Evolutionary conservation across 371 early-diverging fungal species (phyloP).

Genomic region (Rhizomucor miehei): DNA sequence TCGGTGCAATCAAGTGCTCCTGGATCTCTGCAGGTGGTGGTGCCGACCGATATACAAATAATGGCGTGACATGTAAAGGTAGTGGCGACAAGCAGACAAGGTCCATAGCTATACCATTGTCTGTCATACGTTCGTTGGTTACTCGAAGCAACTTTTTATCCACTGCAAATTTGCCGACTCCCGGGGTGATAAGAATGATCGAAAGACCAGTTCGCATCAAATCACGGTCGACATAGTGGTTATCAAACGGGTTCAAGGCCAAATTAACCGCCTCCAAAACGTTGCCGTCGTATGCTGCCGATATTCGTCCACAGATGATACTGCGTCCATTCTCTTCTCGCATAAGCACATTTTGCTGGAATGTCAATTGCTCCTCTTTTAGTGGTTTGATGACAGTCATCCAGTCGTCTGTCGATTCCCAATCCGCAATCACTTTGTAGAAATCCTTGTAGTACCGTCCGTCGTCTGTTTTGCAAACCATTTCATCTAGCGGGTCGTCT

Average conservation of each 20-base stretch:
- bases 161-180: slow-evolving; percentile 85
- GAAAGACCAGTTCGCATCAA: slow-evolving; percentile 88
- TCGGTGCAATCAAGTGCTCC: slow-evolving; percentile 6
- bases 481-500: slow-evolving; percentile 45
- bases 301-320: slow-evolving; percentile 63
- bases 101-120: slow-evolving; percentile 91
- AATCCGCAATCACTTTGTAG: slow-evolving; percentile 92
- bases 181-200: slow-evolving; percentile 89
- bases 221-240: slow-evolving; percentile 92
- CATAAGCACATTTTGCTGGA: slow-evolving; percentile 75
- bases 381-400: slow-evolving; percentile 68
- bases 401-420: slow-evolving; percentile 92
- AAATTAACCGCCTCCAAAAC: slow-evolving; percentile 94
- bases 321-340: slow-evolving; percentile 49
- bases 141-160: slow-evolving; percentile 79
- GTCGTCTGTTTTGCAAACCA: slow-evolving; percentile 48
- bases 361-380: slow-evolving; percentile 79
- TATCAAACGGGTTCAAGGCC: slow-evolving; percentile 91
- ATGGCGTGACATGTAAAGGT: slow-evolving; percentile 88
- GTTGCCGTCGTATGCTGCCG: slow-evolving; percentile 86
- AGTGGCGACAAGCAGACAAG: slow-evolving; percentile 85
- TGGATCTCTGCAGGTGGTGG: slow-evolving; percentile 25
- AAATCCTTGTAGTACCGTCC: slow-evolving; percentile 83
- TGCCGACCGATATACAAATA: slow-evolving; percentile 75
- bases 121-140: slow-evolving; percentile 94